phyloP scores from a whole-genome alignment of 495 filamentous ascomycete species.

The Extremus antarcticus region DNA sequence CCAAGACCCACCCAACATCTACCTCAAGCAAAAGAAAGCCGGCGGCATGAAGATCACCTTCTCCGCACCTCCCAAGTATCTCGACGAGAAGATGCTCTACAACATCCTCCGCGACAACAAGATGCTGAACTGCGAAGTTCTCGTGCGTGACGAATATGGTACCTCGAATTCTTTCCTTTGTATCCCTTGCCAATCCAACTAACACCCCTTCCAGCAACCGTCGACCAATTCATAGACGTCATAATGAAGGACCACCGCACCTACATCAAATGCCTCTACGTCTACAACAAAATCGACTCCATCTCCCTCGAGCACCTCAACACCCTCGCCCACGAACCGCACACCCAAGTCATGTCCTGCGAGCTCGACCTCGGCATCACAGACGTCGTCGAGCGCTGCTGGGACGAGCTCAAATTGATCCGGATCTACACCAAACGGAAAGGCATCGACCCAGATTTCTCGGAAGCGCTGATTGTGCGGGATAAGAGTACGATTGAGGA shows the following conservation, averaged over 20 bases:
- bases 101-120: constrained; percentile 98
- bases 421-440: constrained; percentile 93
- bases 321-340: constrained; percentile 76
- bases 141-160: constrained; percentile 89
- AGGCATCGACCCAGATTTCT: constrained; percentile 82
- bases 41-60: constrained; percentile 99
- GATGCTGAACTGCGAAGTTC: constrained; percentile 92
- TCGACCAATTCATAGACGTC: constrained; percentile 98
- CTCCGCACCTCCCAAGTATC: constrained; percentile 69
- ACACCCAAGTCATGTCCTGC: constrained; percentile 96
- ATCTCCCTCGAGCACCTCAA: constrained; percentile 90
- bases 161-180: constrained; percentile 7
- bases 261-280: constrained; percentile 92
- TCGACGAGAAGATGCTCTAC: constrained; percentile 96
- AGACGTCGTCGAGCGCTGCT: constrained; percentile 90
- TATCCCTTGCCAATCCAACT: neutral
- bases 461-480: constrained; percentile 87
- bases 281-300: constrained; percentile 99
- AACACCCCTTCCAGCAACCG: constrained; percentile 49
- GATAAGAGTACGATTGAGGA: constrained; percentile 84
- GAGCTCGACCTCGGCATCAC: constrained; percentile 94
- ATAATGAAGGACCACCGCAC: constrained; percentile 98
- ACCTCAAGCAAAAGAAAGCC: constrained; percentile 93
- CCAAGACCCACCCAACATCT: constrained; percentile 94
- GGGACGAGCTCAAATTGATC: constrained; percentile 87